A percentile compares a stretch with the other conserved stretches of the same genome.
Evolutionary conservation across 148 eudicot genomes (phyloP).

Genomic region (Rhododendron kiyosumense): DNA sequence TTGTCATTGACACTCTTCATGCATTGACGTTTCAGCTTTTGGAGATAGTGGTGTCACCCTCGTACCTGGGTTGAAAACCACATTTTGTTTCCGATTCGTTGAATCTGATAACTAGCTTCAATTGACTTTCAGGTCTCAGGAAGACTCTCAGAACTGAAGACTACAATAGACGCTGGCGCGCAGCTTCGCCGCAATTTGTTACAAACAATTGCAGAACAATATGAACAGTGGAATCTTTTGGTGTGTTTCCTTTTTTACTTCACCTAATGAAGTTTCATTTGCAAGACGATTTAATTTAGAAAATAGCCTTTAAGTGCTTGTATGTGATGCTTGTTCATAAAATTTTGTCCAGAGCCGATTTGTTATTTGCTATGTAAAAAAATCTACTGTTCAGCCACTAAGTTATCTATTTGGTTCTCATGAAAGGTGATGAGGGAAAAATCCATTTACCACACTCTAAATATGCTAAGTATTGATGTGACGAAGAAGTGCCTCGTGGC

Average conservation of each 20-base stretch:
- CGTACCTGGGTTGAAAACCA: not conserved
- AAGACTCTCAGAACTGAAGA: conserved; percentile 73
- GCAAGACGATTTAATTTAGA: not conserved
- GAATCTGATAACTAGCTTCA: not conserved
- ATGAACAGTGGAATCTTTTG: conserved; percentile 80
- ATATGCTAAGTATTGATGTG: conserved; percentile 98
- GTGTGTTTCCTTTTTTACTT: conserved; percentile 29
- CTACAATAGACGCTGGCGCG: conserved; percentile 79
- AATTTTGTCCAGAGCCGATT: not conserved
- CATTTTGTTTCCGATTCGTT: not conserved
- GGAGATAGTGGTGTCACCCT: not conserved
- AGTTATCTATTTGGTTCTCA: conserved; percentile 9
- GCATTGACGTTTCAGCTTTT: not conserved
- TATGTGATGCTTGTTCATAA: not conserved
- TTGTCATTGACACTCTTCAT: not conserved
- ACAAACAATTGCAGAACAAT: conserved; percentile 72
- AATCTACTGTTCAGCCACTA: conserved; percentile 2
- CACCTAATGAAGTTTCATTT: not conserved
- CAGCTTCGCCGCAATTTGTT: conserved; percentile 67
- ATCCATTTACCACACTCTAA: conserved; percentile 83
- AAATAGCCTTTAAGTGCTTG: not conserved
- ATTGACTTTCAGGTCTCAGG: conserved; percentile 62
- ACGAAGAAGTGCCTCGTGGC: conserved; percentile 97
- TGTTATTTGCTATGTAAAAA: not conserved
- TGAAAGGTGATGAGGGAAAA: conserved; percentile 83